These are phyloP conservation scores for Scleroderma bovista DNA, from an alignment of 768 basidiomycete genomes.

Conservation along the genomic window DNA sequence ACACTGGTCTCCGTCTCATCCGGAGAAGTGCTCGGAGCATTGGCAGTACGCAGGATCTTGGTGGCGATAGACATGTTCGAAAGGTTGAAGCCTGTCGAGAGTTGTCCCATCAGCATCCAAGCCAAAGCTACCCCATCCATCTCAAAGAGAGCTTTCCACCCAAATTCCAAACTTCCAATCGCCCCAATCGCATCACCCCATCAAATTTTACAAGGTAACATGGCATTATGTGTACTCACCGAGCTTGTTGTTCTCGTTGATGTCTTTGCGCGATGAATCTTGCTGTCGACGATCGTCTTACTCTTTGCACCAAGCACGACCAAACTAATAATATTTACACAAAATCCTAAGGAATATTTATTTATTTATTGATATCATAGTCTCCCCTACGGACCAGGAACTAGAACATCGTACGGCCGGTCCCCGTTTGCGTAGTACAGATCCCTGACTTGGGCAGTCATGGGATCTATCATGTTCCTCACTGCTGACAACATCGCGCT, in stretches of 20 bases:
- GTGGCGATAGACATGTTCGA: slow-evolving; percentile 62
- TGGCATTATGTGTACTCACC: slow-evolving; percentile 51
- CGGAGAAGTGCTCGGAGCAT: slow-evolving; percentile 84
- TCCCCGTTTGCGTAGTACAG: slow-evolving; percentile 26
- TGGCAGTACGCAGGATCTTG: slow-evolving; percentile 96
- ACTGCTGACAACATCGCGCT: slow-evolving; percentile 79
- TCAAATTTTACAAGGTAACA: slow-evolving; percentile 10
- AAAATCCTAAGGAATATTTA: no score
- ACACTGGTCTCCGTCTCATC: slow-evolving; percentile 89
- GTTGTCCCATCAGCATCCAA: slow-evolving; percentile 40
- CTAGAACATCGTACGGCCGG: slow-evolving; percentile 24
- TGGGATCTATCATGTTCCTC: slow-evolving; percentile 70
- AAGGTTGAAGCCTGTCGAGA: slow-evolving; percentile 14
- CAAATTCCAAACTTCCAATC: slow-evolving; percentile 10
- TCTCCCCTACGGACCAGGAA: slow-evolving; percentile 12
- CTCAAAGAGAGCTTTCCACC: slow-evolving; percentile 32
- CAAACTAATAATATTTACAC: no score
- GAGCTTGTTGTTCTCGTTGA: slow-evolving; percentile 58
- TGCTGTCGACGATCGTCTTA: background rate
- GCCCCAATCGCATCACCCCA: slow-evolving; percentile 19
- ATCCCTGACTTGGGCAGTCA: slow-evolving; percentile 26
- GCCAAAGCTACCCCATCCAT: slow-evolving; percentile 45
- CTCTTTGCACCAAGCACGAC: slow-evolving; percentile 24
- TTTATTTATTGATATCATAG: background rate
- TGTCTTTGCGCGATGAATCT: slow-evolving; percentile 21